These are phyloP conservation scores for Botryotinia calthae DNA, from an alignment of 2,329 filamentous ascomycete species.

Conservation along the genomic window DNA sequence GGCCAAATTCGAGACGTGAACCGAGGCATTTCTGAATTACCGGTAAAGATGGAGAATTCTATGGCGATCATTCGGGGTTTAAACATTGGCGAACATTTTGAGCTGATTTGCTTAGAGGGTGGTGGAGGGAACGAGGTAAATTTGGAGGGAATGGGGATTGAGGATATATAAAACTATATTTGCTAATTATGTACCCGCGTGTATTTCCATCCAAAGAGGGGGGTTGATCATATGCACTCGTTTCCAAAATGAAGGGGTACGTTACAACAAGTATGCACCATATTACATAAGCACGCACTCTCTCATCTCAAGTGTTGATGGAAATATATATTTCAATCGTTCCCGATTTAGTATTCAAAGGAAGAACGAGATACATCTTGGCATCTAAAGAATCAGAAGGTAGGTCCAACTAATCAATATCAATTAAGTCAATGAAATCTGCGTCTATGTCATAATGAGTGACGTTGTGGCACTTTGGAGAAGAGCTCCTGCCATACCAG, in stretches of 20 bases:
- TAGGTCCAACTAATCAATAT: not conserved
- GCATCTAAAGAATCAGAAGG: not conserved
- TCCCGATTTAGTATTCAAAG: not conserved
- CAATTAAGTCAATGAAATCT: not conserved
- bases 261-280: not conserved
- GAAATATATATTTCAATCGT: not conserved
- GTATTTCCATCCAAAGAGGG: not conserved
- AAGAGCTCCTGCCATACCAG: not conserved
- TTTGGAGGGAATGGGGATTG: not conserved
- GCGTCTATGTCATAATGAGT: not conserved
- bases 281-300: constrained; percentile 3
- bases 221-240: not conserved
- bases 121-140: not conserved
- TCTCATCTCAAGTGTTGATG: not conserved
- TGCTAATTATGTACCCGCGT: not conserved
- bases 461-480: not conserved
- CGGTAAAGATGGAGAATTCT: not conserved
- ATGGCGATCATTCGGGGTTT: not conserved
- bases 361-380: not conserved
- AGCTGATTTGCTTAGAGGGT: not conserved
- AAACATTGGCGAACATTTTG: not conserved
- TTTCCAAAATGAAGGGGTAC: constrained; percentile 1
- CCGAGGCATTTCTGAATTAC: not conserved
- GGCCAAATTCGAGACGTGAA: not conserved
- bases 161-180: not conserved